Conservation (phyloP, 768 basidiomycete genomes). For the Pisolithus microcarpus region DNA sequence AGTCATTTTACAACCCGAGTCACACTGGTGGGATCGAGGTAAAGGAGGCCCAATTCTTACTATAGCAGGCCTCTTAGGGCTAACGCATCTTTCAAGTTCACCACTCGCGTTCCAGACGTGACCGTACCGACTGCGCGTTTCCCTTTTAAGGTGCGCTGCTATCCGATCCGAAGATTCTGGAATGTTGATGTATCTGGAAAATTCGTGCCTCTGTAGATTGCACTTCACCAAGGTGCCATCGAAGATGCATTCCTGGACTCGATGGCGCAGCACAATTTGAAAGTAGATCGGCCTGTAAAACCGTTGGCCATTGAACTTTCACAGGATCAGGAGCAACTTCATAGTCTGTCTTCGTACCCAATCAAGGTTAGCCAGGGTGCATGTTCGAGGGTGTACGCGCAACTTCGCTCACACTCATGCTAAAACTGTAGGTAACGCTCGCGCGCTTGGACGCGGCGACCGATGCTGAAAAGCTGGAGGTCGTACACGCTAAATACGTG, state of each 20-base stretch:
- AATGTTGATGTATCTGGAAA: not conserved
- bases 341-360: slow-evolving; percentile 22
- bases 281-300: slow-evolving; percentile 30
- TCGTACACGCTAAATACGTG: slow-evolving; percentile 29
- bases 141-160: slow-evolving; percentile 54
- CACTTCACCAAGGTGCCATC: slow-evolving; percentile 35
- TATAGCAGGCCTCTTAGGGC: not conserved
- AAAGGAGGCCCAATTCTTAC: not conserved
- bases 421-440: slow-evolving; percentile 13
- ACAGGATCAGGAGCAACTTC: slow-evolving; percentile 34
- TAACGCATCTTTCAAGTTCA: slow-evolving; percentile 36
- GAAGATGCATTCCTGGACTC: slow-evolving; percentile 37
- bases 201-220: slow-evolving; percentile 16
- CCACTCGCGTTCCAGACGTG: slow-evolving; percentile 55
- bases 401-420: not conserved
- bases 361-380: slow-evolving; percentile 17
- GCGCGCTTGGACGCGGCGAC: slow-evolving; percentile 18
- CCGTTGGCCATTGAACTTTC: slow-evolving; percentile 28
- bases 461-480: slow-evolving; percentile 26
- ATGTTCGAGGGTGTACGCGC: not conserved
- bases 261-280: slow-evolving; percentile 22
- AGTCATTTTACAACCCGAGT: slow-evolving; percentile 74
- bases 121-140: slow-evolving; percentile 53
- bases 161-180: not conserved
- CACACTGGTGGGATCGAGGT: slow-evolving; percentile 60